A percentile compares a stretch with the other conserved stretches of the same genome.
These are phyloP conservation scores for Parascedosporium putredinis DNA, from an alignment of 2,329 filamentous ascomycete genomes.

Conservation along the genomic window DNA sequence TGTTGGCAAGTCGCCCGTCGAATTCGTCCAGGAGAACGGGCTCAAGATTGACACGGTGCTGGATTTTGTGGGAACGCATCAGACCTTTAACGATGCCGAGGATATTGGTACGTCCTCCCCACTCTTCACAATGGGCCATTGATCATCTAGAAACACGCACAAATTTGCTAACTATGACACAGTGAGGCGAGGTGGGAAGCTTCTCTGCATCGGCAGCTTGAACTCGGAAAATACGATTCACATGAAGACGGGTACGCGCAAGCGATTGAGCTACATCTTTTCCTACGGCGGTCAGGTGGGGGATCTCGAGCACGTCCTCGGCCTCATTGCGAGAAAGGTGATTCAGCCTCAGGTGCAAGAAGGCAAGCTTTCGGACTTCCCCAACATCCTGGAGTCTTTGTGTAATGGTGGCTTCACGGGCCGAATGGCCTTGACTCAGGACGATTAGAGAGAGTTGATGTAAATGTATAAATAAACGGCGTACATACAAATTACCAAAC, in stretches of 20 bases:
- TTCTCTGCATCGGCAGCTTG: constrained; percentile 29
- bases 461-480: constrained; percentile 7
- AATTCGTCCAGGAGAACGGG: constrained; percentile 18
- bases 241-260: constrained; percentile 33
- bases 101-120: constrained; percentile 18
- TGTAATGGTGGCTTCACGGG: constrained; percentile 23
- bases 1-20: constrained; percentile 16
- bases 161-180: constrained; percentile 9
- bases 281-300: constrained; percentile 30
- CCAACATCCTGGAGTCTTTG: constrained; percentile 21
- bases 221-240: constrained; percentile 27
- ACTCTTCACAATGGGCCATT: too few species aligned
- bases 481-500: too few species aligned
- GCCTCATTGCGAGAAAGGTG: constrained; percentile 21
- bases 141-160: background rate
- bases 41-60: constrained; percentile 20
- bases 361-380: constrained; percentile 22
- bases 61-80: constrained; percentile 24
- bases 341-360: constrained; percentile 24
- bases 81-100: constrained; percentile 26
- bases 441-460: constrained; percentile 3
- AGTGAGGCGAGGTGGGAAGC: constrained; percentile 24
- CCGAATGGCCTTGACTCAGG: constrained; percentile 14
- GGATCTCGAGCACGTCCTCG: constrained; percentile 26
- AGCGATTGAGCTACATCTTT: constrained; percentile 29